These are phyloP conservation scores for Kodamaea sp. DNA, from an alignment of 1,139 yeast species.

Conservation along the genomic window DNA sequence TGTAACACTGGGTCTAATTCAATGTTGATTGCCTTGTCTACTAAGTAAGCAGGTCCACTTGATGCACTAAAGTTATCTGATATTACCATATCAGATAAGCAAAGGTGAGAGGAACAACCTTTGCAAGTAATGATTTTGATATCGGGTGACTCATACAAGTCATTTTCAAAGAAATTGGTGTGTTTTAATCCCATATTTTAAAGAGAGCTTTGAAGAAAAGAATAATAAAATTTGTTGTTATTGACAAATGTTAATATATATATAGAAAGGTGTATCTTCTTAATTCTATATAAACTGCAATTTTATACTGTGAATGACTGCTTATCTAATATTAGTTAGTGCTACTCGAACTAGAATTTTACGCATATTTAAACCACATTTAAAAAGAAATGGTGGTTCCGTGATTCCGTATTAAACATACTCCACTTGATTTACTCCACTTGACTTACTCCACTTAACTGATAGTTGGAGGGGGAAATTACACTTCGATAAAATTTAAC, in stretches of 20 bases:
- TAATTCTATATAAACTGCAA: conserved; percentile 1
- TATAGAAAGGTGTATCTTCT: not conserved
- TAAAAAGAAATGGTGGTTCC: too few relatives aligned
- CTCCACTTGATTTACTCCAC: too few relatives aligned
- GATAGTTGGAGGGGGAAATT: too few relatives aligned
- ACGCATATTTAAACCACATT: too few relatives aligned
- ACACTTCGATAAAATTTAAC: too few relatives aligned
- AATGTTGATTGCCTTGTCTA: conserved; percentile 45
- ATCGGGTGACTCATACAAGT: conserved; percentile 31
- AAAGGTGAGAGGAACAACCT: conserved; percentile 52
- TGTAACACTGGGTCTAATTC: conserved; percentile 28
- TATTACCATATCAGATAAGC: conserved; percentile 42
- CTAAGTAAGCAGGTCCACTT: conserved; percentile 52
- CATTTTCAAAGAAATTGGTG: conserved; percentile 37
- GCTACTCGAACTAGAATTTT: too few relatives aligned
- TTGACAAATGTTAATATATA: not conserved
- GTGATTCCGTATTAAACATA: too few relatives aligned
- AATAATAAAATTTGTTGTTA: too few relatives aligned
- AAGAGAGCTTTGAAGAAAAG: not conserved
- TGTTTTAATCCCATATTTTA: conserved; percentile 38
- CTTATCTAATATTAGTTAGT: conserved; percentile 1
- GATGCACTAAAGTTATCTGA: conserved; percentile 51
- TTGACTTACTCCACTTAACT: too few relatives aligned
- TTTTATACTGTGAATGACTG: conserved; percentile 2
- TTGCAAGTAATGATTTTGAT: conserved; percentile 47